Evolutionary conservation across 2,329 filamentous ascomycete species (phyloP).

Genomic region (Aspergillus luchuensis): DNA sequence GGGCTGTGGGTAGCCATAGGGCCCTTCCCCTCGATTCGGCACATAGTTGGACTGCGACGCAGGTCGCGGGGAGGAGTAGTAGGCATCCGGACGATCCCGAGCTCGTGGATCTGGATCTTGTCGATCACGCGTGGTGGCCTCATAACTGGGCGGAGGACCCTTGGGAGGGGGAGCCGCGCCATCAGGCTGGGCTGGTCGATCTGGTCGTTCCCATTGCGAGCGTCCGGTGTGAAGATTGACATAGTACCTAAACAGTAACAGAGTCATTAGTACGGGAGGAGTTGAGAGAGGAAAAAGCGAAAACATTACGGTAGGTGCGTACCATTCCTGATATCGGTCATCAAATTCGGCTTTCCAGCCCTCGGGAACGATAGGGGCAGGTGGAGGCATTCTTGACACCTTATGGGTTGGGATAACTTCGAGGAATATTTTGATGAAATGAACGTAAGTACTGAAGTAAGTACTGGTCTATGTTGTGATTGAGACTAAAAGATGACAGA

Average conservation of each 20-base stretch:
- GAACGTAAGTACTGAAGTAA: no score
- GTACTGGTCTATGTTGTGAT: no score
- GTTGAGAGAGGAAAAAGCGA: neutral
- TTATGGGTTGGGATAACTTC: neutral
- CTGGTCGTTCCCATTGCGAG: constrained; percentile 6
- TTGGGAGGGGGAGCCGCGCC: neutral
- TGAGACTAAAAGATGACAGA: no score
- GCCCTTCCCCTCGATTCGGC: neutral
- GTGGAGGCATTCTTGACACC: neutral
- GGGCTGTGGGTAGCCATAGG: neutral
- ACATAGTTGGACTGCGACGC: neutral
- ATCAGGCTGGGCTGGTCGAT: neutral
- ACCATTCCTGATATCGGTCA: constrained; percentile 8
- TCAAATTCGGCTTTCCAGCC: constrained; percentile 6
- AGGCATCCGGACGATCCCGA: no score
- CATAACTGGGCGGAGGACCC: constrained; percentile 1
- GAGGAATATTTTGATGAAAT: no score
- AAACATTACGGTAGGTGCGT: neutral
- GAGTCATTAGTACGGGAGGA: no score
- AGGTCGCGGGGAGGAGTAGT: neutral
- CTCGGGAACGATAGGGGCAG: neutral
- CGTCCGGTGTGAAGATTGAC: constrained; percentile 3
- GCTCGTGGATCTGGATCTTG: neutral
- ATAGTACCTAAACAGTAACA: neutral
- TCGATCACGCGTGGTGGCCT: neutral